These are phyloP conservation scores for Phytophthora pluvialis DNA, from an alignment of 352 stramenopile genomes.

Conservation along the genomic window DNA sequence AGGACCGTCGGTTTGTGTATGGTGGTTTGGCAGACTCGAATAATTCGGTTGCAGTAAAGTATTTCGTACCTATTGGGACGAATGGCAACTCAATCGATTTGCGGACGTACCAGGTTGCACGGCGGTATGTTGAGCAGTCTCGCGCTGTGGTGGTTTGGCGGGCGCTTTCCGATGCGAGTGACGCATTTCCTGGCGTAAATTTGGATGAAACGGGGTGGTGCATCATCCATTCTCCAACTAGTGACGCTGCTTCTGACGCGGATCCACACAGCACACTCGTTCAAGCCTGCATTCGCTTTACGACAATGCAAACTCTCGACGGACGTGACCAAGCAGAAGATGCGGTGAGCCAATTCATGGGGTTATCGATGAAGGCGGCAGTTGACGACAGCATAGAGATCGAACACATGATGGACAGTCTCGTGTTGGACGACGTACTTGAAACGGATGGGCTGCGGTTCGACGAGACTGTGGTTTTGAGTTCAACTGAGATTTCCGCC, in stretches of 20 bases:
- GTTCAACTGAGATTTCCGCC: too few species aligned
- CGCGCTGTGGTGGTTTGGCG: not conserved
- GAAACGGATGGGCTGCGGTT: not conserved
- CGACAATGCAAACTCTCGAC: not conserved
- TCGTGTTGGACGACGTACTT: not conserved
- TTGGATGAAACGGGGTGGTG: conserved; percentile 1
- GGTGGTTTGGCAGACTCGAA: not conserved
- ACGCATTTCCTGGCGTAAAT: not conserved
- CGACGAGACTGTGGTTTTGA: not conserved
- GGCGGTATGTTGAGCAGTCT: not conserved
- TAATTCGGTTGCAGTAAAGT: not conserved
- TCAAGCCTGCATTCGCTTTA: conserved; percentile 1
- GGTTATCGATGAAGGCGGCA: not conserved
- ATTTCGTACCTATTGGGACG: not conserved
- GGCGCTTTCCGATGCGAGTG: not conserved
- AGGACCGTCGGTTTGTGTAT: not conserved
- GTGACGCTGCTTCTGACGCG: not conserved
- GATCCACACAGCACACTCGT: not conserved
- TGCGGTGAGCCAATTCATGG: not conserved
- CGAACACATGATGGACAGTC: conserved; percentile 1
- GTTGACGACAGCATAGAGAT: not conserved
- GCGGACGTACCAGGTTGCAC: not conserved
- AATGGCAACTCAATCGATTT: not conserved
- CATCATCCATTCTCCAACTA: not conserved
- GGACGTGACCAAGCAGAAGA: not conserved